Evolutionary conservation across 352 stramenopile genomes (phyloP).

Genomic region (Globisporangium paddicum): DNA sequence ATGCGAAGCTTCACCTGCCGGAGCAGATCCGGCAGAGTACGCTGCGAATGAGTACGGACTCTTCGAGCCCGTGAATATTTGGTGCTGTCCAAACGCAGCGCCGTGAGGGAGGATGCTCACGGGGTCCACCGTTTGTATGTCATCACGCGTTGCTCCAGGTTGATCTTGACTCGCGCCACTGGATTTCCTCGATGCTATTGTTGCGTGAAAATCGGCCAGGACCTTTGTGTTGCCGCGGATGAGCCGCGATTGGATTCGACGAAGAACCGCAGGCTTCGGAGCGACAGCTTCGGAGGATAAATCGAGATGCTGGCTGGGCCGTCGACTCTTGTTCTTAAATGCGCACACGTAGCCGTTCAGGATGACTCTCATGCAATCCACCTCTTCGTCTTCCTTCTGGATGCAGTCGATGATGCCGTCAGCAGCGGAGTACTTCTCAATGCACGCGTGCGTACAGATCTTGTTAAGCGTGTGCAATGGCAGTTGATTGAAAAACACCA

Average conservation of each 20-base stretch:
- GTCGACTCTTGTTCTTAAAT: slow-evolving; percentile 25
- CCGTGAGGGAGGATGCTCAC: slow-evolving; percentile 33
- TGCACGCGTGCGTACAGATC: slow-evolving; percentile 24
- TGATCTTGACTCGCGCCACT: neutral
- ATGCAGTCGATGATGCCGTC: slow-evolving; percentile 27
- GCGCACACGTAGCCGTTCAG: slow-evolving; percentile 39
- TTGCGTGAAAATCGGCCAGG: neutral
- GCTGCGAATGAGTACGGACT: slow-evolving; percentile 37
- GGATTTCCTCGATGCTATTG: neutral
- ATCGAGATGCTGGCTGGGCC: neutral
- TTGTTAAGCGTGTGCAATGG: slow-evolving; percentile 22
- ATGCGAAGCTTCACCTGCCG: neutral
- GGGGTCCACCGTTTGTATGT: slow-evolving; percentile 18
- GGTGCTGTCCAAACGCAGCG: slow-evolving; percentile 34
- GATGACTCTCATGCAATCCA: slow-evolving; percentile 29
- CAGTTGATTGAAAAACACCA: slow-evolving; percentile 38
- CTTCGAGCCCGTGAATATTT: slow-evolving; percentile 29
- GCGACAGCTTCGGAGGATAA: neutral
- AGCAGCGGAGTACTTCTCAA: slow-evolving; percentile 24
- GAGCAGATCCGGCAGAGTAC: slow-evolving; percentile 14
- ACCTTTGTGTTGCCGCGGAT: slow-evolving; percentile 15
- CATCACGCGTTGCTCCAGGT: neutral
- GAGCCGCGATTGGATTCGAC: slow-evolving; percentile 28
- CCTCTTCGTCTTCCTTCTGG: slow-evolving; percentile 27
- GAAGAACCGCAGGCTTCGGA: slow-evolving; percentile 16